Conservation (phyloP, 2,329 filamentous ascomycete species). For the Fusarium sp. region DNA sequence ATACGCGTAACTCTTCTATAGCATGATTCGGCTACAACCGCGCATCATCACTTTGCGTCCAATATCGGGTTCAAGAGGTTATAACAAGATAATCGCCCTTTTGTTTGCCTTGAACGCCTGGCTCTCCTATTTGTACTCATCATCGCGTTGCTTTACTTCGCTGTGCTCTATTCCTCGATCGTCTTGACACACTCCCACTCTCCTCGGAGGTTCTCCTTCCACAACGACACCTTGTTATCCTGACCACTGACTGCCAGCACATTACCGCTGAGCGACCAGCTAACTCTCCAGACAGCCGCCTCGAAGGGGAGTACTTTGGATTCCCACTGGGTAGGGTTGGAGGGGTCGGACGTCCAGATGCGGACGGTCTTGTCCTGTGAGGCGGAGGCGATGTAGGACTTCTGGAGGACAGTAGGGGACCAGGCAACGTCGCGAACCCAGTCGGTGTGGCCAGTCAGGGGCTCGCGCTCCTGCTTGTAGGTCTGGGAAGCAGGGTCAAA, state of each 20-base stretch:
- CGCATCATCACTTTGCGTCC: slow-evolving; percentile 31
- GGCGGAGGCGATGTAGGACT: slow-evolving; percentile 96
- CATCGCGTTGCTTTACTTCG: slow-evolving; percentile 69
- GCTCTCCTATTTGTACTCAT: slow-evolving; percentile 64
- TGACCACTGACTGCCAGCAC: slow-evolving; percentile 93
- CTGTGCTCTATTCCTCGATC: slow-evolving; percentile 87
- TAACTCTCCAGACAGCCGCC: slow-evolving; percentile 92
- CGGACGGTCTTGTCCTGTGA: slow-evolving; percentile 97
- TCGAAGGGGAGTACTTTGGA: slow-evolving; percentile 91
- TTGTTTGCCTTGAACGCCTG: slow-evolving; percentile 56
- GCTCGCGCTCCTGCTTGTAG: slow-evolving; percentile 74
- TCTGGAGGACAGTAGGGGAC: slow-evolving; percentile 94
- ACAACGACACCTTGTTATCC: slow-evolving; percentile 96
- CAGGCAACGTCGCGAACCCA: slow-evolving; percentile 99
- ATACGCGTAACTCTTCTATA: slow-evolving; percentile 4
- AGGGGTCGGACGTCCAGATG: slow-evolving; percentile 88
- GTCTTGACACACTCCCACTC: slow-evolving; percentile 98
- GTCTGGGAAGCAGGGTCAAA: slow-evolving; percentile 75
- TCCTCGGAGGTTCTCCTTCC: slow-evolving; percentile 98
- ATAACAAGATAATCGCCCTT: slow-evolving; percentile 47
- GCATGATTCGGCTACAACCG: slow-evolving; percentile 12
- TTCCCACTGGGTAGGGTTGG: slow-evolving; percentile 80
- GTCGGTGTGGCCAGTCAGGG: slow-evolving; percentile 87
- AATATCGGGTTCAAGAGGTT: slow-evolving; percentile 37
- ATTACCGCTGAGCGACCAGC: slow-evolving; percentile 97